phyloP scores from a whole-genome alignment of 2,329 filamentous ascomycete genomes.

The Blastomyces parvus region DNA sequence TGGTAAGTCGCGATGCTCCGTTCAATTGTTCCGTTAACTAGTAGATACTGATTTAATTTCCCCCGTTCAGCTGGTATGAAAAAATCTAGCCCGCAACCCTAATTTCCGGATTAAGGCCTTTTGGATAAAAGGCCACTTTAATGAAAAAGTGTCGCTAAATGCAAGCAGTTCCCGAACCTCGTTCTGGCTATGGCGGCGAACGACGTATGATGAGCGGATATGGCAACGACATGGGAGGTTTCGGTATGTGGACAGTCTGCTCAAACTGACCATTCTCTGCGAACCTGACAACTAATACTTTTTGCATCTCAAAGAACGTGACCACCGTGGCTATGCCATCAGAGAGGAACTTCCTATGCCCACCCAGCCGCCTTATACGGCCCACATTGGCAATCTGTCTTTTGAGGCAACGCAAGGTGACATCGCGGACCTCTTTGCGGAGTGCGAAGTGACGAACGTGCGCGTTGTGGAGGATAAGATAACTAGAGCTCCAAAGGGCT shows the following conservation, averaged over 20 bases:
- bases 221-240: constrained; percentile 31
- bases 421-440: constrained; percentile 75
- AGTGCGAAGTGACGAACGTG: constrained; percentile 78
- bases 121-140: not conserved
- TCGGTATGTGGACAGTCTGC: constrained; percentile 20
- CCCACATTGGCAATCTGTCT: constrained; percentile 90
- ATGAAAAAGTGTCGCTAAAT: constrained; percentile 5
- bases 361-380: constrained; percentile 86
- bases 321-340: constrained; percentile 31
- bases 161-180: constrained; percentile 30
- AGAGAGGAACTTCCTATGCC: constrained; percentile 74
- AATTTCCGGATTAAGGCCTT: not conserved
- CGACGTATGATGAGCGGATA: constrained; percentile 41
- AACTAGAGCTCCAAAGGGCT: constrained; percentile 89
- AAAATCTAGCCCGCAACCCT: not conserved
- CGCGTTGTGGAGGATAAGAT: constrained; percentile 96
- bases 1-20: constrained; percentile 46
- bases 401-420: constrained; percentile 83
- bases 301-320: constrained; percentile 10
- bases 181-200: constrained; percentile 41
- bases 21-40: constrained; percentile 8
- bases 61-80: constrained; percentile 9
- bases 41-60: constrained; percentile 18
- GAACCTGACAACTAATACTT: not conserved
- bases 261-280: constrained; percentile 13